A percentile compares a stretch with the other conserved stretches of the same genome.
These are phyloP conservation scores for Kodamaea fukazawae DNA, from an alignment of 805 yeast species.

Conservation along the genomic window DNA sequence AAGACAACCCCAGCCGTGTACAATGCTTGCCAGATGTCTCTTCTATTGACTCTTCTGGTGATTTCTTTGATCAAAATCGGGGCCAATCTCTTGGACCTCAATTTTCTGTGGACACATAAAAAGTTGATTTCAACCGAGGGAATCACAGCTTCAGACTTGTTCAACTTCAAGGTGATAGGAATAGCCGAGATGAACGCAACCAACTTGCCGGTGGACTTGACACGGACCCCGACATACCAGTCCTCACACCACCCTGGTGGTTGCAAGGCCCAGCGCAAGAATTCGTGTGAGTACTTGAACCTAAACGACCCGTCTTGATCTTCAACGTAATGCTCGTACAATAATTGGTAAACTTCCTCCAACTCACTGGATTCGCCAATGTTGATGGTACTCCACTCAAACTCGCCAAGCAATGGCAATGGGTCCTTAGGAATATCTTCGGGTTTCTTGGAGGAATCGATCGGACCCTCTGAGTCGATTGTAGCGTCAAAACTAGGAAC, in stretches of 20 bases:
- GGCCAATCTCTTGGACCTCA: conserved; percentile 89
- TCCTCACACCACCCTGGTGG: conserved; percentile 90
- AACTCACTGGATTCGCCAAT: conserved; percentile 51
- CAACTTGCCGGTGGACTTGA: conserved; percentile 66
- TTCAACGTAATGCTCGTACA: conserved; percentile 91
- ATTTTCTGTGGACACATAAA: conserved; percentile 88
- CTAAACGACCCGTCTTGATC: conserved; percentile 90
- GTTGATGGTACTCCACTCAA: conserved; percentile 87
- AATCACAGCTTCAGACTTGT: conserved; percentile 44
- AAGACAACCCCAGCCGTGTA: conserved; percentile 89
- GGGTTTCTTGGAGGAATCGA: conserved; percentile 64
- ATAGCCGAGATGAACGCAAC: conserved; percentile 93
- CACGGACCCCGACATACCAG: conserved; percentile 94
- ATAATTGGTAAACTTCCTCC: conserved; percentile 72
- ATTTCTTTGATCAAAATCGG: conserved; percentile 93
- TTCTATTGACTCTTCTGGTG: conserved; percentile 84
- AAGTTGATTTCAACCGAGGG: conserved; percentile 88
- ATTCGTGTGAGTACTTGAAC: conserved; percentile 80
- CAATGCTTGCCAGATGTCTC: conserved; percentile 91
- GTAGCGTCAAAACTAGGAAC: conserved; percentile 74
- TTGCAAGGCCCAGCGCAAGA: conserved; percentile 88
- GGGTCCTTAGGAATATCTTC: conserved; percentile 72
- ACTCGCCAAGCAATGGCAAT: conserved; percentile 67
- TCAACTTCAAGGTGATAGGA: conserved; percentile 67
- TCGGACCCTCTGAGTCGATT: conserved; percentile 73